Evolutionary conservation across 345 rosid genomes (phyloP).

Genomic region (Anacardium occidentale): DNA sequence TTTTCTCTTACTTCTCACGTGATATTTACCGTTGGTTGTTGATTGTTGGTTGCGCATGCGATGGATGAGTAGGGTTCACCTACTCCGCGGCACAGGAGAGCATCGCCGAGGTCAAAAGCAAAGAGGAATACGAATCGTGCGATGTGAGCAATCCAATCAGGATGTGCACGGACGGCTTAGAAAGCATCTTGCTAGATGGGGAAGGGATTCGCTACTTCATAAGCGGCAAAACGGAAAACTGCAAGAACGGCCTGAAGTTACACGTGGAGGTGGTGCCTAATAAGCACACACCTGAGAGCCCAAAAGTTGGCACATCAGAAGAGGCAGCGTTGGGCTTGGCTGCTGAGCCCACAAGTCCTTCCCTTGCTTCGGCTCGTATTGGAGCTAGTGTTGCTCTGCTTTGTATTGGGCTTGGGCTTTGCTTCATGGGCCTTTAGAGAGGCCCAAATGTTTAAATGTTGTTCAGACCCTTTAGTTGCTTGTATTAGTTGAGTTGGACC

Average conservation of each 20-base stretch:
- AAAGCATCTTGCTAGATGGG: slow-evolving; percentile 32
- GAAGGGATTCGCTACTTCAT: slow-evolving; percentile 59
- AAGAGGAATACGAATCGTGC: slow-evolving; percentile 54
- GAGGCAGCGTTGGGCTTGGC: slow-evolving; percentile 21
- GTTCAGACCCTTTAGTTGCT: neutral
- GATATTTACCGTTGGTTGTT: neutral
- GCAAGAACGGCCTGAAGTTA: slow-evolving; percentile 63
- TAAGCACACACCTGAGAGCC: neutral
- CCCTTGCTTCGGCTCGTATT: slow-evolving; percentile 22
- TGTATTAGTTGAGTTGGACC: neutral
- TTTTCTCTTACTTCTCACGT: neutral
- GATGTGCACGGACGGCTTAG: slow-evolving; percentile 46
- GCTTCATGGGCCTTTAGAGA: neutral
- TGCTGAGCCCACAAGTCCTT: slow-evolving; percentile 34
- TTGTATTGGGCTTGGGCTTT: neutral
- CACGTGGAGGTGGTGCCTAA: slow-evolving; percentile 45
- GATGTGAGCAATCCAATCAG: slow-evolving; percentile 50
- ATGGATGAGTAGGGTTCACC: slow-evolving; percentile 43
- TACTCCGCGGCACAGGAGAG: slow-evolving; percentile 49
- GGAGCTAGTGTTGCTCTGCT: neutral
- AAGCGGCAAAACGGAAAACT: slow-evolving; percentile 40
- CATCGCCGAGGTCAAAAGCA: slow-evolving; percentile 46
- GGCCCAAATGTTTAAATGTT: neutral
- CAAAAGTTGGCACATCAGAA: slow-evolving; percentile 6
- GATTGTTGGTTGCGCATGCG: neutral